Percentiles rank a stretch among this genome's conserved stretches.
phyloP scores from a whole-genome alignment of 345 rosid genomes.

The Acer negundo region DNA sequence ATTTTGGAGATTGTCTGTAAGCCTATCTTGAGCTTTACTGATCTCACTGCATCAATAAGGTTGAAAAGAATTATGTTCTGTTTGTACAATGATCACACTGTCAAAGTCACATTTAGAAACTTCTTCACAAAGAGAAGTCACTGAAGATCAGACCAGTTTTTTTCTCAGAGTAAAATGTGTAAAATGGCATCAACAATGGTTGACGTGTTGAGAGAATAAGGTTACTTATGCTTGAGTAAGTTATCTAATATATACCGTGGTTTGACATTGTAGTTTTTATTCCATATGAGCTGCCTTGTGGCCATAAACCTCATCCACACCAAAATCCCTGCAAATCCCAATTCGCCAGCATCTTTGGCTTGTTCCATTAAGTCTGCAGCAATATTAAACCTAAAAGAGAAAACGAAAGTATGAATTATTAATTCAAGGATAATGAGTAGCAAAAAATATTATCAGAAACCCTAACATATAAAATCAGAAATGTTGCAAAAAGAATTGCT shows the following conservation, averaged over 20 bases:
- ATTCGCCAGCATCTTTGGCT: conserved; percentile 73
- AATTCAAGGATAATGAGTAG: conserved; percentile 9
- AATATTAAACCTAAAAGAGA: conserved; percentile 74
- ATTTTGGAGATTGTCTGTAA: conserved; percentile 74
- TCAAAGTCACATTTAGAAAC: conserved; percentile 7
- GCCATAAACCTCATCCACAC: conserved; percentile 99
- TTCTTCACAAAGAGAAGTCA: background rate
- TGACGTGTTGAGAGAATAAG: background rate
- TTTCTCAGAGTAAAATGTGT: background rate
- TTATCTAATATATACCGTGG: conserved; percentile 66
- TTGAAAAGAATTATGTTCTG: conserved; percentile 6
- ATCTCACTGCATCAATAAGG: conserved; percentile 69
- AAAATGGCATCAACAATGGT: background rate
- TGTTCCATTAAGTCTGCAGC: conserved; percentile 85
- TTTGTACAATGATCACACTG: background rate
- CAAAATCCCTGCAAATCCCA: conserved; percentile 87
- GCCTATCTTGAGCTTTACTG: conserved; percentile 96
- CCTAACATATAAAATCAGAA: conserved; percentile 9
- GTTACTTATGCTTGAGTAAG: conserved; percentile 7
- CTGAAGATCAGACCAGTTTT: background rate
- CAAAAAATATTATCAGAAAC: conserved; percentile 9
- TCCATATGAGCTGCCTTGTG: conserved; percentile 97
- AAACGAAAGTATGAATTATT: conserved; percentile 8
- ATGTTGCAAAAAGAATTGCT: background rate
- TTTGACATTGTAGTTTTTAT: conserved; percentile 97